Base-by-base conservation (phyloP, 1,284 basidiomycete species). In the Pisolithus thermaeus region DNA sequence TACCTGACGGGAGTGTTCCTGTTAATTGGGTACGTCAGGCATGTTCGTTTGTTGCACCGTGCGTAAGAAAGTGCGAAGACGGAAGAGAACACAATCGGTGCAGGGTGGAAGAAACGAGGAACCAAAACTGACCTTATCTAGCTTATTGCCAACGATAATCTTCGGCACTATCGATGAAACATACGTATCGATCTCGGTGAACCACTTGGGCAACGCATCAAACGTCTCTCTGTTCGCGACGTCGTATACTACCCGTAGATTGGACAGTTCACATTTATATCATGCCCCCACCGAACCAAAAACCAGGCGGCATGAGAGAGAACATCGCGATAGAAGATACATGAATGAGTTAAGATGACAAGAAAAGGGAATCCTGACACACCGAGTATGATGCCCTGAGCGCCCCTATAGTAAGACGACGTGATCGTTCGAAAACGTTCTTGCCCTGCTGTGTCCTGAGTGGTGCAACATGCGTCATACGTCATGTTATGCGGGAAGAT, bases 101-200 rank as follows among this genome's bases (percentile, higher is more conserved):
- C 46, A 12, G 64, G 27, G 20, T 32, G 41, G 35, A 37, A 3
- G 14, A 18, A 27, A 16, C 41, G 9, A 18, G 28, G 23, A 23
- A 14, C 50, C 39, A 28, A 35, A 3, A 63, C 71, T 51, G 49
- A 87, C 90, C 79, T 94, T 96, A 74, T 98, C 96, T 4, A 96
- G 78, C 71, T 98, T 99, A 73, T 99, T 99, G 7, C 88, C 88
- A 2, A 98, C 93, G 27, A 99, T 80, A 61, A 98, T 92, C 78
- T 94, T 92, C 47, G 96, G 90, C n/a, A 97, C 92, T 6, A 87
- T 84, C 23, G 77, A 75, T 1, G 84, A 83, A 47, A 96, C 91
- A 65, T 97, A 98, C 23, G 92, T 96, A 63, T 97, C 92, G 8
- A 99, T 83, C 67, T 99, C 96, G 48, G 83, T 83, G 68, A 91